A percentile compares a stretch with the other conserved stretches of the same genome.
Evolutionary conservation across 1,284 basidiomycete genomes (phyloP).

Genomic region (Boletus semigastroideus): DNA sequence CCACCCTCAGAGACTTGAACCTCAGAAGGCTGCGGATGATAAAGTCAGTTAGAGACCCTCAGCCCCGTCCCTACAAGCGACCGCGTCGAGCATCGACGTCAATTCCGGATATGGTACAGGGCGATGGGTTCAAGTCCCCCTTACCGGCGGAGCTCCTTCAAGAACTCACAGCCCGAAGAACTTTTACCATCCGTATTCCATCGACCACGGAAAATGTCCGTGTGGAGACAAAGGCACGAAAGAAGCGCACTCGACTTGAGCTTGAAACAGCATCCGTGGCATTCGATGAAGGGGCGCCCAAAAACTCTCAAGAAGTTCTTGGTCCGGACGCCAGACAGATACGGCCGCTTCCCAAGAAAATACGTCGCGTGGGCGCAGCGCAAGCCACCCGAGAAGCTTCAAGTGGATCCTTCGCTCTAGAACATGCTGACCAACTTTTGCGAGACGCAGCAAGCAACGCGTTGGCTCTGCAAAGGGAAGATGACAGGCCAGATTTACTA

Average conservation of each 20-base stretch:
- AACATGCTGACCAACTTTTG: conserved; percentile 18
- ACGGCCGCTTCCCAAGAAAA: conserved; percentile 27
- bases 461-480: conserved; percentile 5
- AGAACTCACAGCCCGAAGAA: not conserved
- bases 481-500: conserved; percentile 4
- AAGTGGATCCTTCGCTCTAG: conserved; percentile 4
- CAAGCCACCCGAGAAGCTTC: not conserved
- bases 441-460: conserved; percentile 19
- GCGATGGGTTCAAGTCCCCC: not conserved
- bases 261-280: conserved; percentile 10
- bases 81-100: conserved; percentile 12
- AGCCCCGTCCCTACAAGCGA: conserved; percentile 10
- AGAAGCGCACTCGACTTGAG: conserved; percentile 25
- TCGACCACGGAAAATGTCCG: not conserved
- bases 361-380: not conserved
- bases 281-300: not conserved
- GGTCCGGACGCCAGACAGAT: conserved; percentile 19
- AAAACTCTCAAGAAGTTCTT: conserved; percentile 11
- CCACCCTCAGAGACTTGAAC: not conserved
- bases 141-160: not conserved
- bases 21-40: not conserved
- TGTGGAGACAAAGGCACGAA: conserved; percentile 1
- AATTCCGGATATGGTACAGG: not conserved
- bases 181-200: not conserved
- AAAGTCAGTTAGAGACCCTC: not conserved